Conservation (phyloP, 1,139 yeast species). For the Taphrina deformans region DNA sequence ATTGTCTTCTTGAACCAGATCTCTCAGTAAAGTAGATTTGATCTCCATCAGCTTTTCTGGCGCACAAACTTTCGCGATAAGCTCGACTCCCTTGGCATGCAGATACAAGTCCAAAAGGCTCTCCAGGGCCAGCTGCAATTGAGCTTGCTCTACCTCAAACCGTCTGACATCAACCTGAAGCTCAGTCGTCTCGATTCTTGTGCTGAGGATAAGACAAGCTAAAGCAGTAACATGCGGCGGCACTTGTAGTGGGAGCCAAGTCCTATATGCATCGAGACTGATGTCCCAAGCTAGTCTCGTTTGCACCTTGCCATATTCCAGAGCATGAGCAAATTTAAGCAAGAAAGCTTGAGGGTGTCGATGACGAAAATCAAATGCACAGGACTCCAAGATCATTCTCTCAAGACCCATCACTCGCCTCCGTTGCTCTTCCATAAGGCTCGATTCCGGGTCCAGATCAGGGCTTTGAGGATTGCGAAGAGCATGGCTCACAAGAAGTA, state of each 20-base stretch:
- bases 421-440: conserved; percentile 40
- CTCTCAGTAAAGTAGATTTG: conserved; percentile 1
- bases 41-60: conserved; percentile 15
- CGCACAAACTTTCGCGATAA: background rate
- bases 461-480: conserved; percentile 40
- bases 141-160: conserved; percentile 14
- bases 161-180: background rate
- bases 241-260: conserved; percentile 66
- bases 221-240: conserved; percentile 83
- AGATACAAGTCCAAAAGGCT: conserved; percentile 35
- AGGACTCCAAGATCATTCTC: conserved; percentile 69
- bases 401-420: conserved; percentile 49
- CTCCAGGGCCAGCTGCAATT: conserved; percentile 26
- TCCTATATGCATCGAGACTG: conserved; percentile 69
- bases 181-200: conserved; percentile 44
- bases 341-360: conserved; percentile 66
- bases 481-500: conserved; percentile 46
- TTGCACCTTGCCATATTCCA: conserved; percentile 40
- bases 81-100: conserved; percentile 9
- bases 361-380: conserved; percentile 71
- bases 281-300: conserved; percentile 67
- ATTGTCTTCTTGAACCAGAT: background rate
- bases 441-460: conserved; percentile 37
- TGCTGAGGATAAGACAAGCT: conserved; percentile 59
- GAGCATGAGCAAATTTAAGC: conserved; percentile 61